Evolutionary conservation across 1,284 basidiomycete species (phyloP).

Genomic region (Tilletia walkeri): DNA sequence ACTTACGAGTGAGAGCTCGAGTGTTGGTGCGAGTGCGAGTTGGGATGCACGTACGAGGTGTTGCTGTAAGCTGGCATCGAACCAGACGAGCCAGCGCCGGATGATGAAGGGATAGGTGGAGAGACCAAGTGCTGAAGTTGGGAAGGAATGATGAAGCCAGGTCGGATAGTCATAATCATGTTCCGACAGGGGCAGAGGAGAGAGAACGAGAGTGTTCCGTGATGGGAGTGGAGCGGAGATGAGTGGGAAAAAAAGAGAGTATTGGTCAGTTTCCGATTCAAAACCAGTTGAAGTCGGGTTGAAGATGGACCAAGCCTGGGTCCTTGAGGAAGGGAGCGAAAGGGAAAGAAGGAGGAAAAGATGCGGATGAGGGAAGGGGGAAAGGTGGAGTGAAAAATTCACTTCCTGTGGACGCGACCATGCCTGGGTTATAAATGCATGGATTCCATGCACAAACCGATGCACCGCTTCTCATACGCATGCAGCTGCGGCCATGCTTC

Average conservation of each 20-base stretch:
- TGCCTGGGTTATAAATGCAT: too few relatives aligned
- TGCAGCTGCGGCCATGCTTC: too few relatives aligned
- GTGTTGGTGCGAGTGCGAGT: neutral
- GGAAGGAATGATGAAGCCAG: neutral
- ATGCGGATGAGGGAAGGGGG: neutral
- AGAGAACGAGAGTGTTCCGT: too few relatives aligned
- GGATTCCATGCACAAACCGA: too few relatives aligned
- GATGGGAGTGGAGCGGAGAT: neutral
- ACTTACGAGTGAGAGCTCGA: constrained; percentile 14
- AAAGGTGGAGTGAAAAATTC: neutral
- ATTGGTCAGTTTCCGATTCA: neutral
- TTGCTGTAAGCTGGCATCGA: constrained; percentile 14
- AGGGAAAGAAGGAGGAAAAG: too few relatives aligned
- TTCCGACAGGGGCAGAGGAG: too few relatives aligned
- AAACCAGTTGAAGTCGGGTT: neutral
- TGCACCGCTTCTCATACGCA: too few relatives aligned
- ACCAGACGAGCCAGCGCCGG: constrained; percentile 13
- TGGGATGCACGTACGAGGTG: neutral
- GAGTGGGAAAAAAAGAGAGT: neutral
- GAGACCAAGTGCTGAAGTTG: constrained; percentile 2
- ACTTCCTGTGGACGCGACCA: neutral
- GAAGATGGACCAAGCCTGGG: too few relatives aligned
- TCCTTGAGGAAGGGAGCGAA: too few relatives aligned
- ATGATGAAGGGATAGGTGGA: constrained; percentile 1
- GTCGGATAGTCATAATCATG: too few relatives aligned